phyloP scores from a whole-genome alignment of 768 basidiomycete genomes.

The Tubosaeta sp. region DNA sequence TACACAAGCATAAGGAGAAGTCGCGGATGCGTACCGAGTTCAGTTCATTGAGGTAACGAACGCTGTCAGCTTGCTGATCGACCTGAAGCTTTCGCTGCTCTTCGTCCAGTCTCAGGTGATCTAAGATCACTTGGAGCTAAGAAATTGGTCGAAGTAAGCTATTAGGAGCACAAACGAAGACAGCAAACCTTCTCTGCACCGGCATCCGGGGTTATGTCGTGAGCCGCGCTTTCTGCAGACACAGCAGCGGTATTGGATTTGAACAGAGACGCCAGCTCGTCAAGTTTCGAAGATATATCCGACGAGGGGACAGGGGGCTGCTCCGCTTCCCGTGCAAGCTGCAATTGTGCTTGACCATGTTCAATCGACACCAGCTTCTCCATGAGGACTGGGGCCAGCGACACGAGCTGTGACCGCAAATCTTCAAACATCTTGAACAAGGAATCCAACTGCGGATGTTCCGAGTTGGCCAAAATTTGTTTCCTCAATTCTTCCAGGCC shows the following conservation, averaged over 20 bases:
- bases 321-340: slow-evolving; percentile 10
- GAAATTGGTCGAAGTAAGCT: neutral
- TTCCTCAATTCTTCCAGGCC: slow-evolving; percentile 18
- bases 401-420: slow-evolving; percentile 37
- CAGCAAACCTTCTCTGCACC: slow-evolving; percentile 20
- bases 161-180: neutral
- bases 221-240: neutral
- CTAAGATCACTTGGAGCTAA: slow-evolving; percentile 44
- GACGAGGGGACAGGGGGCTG: slow-evolving; percentile 15
- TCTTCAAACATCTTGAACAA: slow-evolving; percentile 36
- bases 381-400: slow-evolving; percentile 34
- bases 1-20: neutral
- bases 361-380: slow-evolving; percentile 31
- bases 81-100: slow-evolving; percentile 44
- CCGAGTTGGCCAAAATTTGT: slow-evolving; percentile 7
- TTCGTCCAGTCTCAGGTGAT: slow-evolving; percentile 45
- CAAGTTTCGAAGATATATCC: slow-evolving; percentile 36
- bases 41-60: slow-evolving; percentile 74
- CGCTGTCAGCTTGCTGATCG: slow-evolving; percentile 71
- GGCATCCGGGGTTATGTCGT: neutral
- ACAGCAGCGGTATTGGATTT: neutral
- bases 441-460: slow-evolving; percentile 12
- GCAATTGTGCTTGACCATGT: slow-evolving; percentile 19
- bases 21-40: slow-evolving; percentile 49
- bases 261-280: slow-evolving; percentile 31